These are phyloP conservation scores for sunflower (Helianthus annuus) DNA, from an alignment of 129 eudicot genomes.

Conservation along the genomic window HanXRQr2.0-SUNRISE NC_035436.2:535623-536122, in stretches of 20 bases:
- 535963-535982: neutral
- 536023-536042: neutral
- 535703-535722: no score
- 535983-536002: neutral
- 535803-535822: neutral
- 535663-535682: no score
- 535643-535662: no score
- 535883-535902: neutral
- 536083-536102: neutral
- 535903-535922: neutral
- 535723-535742: neutral
- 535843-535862: slow-evolving; percentile 3
- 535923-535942: slow-evolving; percentile 3
- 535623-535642: no score
- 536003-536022: neutral
- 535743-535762: neutral
- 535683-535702: no score
- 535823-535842: slow-evolving; percentile 5
- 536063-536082: neutral
- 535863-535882: neutral
- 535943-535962: slow-evolving; percentile 1
- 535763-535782: neutral
- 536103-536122: neutral
- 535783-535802: neutral
- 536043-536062: neutral